These are phyloP conservation scores for Draba incana DNA, from an alignment of 345 rosid genomes.

Conservation along the genomic window DNA sequence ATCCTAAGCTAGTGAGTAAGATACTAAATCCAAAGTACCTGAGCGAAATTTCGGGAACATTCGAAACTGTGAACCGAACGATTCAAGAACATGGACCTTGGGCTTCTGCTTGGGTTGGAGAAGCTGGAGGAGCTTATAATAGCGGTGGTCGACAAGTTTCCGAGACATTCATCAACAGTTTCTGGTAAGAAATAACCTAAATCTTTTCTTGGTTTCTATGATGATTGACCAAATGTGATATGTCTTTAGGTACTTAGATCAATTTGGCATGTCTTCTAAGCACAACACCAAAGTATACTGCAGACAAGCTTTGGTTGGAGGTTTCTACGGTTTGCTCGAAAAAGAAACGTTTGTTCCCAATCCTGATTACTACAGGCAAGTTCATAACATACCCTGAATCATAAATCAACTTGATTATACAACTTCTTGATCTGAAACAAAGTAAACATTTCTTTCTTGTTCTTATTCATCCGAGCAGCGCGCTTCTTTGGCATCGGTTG, in stretches of 20 bases:
- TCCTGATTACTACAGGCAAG: conserved; percentile 95
- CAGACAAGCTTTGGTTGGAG: conserved; percentile 90
- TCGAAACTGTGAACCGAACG: conserved; percentile 51
- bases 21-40: conserved; percentile 71
- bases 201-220: not conserved
- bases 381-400: not conserved
- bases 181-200: conserved; percentile 54
- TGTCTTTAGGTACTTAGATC: conserved; percentile 78
- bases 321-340: conserved; percentile 84
- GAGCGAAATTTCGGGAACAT: conserved; percentile 53
- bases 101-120: conserved; percentile 98
- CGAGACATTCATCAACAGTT: conserved; percentile 80
- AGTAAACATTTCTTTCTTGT: not conserved
- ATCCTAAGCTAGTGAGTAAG: conserved; percentile 66
- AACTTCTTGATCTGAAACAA: not conserved
- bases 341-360: conserved; percentile 67
- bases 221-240: not conserved
- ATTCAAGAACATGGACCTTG: conserved; percentile 70
- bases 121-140: conserved; percentile 92
- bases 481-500: conserved; percentile 93
- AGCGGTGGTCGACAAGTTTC: conserved; percentile 90
- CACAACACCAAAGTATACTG: conserved; percentile 87
- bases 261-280: conserved; percentile 82
- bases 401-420: not conserved
- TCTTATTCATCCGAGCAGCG: conserved; percentile 62